phyloP scores from a whole-genome alignment of 2,329 filamentous ascomycete genomes.

The Fusarium xylarioides region DNA sequence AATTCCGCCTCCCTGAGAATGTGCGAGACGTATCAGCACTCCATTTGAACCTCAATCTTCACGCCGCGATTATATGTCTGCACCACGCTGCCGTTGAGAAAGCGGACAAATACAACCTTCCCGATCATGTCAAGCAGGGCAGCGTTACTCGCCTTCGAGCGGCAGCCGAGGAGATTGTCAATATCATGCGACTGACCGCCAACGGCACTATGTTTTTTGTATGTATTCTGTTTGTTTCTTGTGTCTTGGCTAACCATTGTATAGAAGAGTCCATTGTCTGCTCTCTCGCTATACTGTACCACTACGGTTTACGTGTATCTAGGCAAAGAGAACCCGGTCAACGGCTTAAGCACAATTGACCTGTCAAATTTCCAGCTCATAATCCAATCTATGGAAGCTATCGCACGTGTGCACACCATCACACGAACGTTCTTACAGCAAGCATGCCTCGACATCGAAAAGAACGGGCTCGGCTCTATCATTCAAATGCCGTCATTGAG shows the following conservation, averaged over 20 bases:
- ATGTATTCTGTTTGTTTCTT: constrained; percentile 48
- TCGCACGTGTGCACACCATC: constrained; percentile 77
- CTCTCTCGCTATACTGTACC: constrained; percentile 86
- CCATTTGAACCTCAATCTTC: constrained; percentile 87
- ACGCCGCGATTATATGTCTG: constrained; percentile 86
- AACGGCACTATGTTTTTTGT: constrained; percentile 75
- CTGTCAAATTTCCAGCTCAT: constrained; percentile 74
- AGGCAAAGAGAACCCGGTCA: constrained; percentile 71
- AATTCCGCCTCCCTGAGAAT: constrained; percentile 75
- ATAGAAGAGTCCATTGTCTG: constrained; percentile 53
- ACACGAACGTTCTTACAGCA: constrained; percentile 88
- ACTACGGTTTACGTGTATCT: constrained; percentile 85
- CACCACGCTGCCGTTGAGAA: constrained; percentile 90
- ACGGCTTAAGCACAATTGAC: constrained; percentile 61
- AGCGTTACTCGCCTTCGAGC: constrained; percentile 79
- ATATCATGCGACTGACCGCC: constrained; percentile 81
- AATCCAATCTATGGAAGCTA: constrained; percentile 78
- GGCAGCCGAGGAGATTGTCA: constrained; percentile 84
- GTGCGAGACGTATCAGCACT: constrained; percentile 76
- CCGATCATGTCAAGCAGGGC: constrained; percentile 70
- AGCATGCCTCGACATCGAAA: constrained; percentile 80
- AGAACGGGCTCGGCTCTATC: constrained; percentile 51
- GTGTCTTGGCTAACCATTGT: not conserved
- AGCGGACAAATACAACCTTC: constrained; percentile 75
- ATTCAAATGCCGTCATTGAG: constrained; percentile 50